Evolutionary conservation across 78 protist genomes (phyloP).

Genomic region (Trichosphaerium sp.): DNA sequence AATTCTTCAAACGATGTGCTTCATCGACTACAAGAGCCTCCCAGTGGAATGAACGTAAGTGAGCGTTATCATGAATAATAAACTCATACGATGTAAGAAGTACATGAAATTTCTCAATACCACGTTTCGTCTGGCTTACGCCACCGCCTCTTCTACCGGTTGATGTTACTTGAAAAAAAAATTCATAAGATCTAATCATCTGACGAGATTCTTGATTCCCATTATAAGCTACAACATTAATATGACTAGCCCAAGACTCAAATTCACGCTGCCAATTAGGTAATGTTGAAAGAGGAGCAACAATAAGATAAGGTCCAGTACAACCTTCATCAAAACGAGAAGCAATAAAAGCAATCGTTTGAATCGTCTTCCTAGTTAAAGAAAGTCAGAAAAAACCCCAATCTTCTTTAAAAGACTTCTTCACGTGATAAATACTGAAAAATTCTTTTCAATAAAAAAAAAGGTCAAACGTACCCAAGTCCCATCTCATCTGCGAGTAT

Average conservation of each 20-base stretch:
- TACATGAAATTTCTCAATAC: constrained; percentile 10
- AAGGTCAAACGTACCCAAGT: too few species aligned
- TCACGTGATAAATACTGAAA: too few species aligned
- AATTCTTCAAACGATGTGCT: constrained; percentile 68
- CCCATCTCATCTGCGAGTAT: constrained; percentile 33
- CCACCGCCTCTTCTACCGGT: neutral
- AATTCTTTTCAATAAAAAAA: too few species aligned
- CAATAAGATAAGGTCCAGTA: constrained; percentile 14
- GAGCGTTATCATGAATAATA: constrained; percentile 21
- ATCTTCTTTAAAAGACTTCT: too few species aligned
- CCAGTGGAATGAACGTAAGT: constrained; percentile 3
- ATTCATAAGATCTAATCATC: neutral
- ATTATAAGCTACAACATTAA: constrained; percentile 23
- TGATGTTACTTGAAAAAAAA: too few species aligned
- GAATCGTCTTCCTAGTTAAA: constrained; percentile 66
- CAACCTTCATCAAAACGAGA: constrained; percentile 6
- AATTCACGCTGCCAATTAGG: constrained; percentile 44
- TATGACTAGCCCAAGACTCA: neutral
- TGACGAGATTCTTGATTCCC: neutral
- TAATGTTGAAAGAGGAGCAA: constrained; percentile 37
- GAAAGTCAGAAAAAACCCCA: too few species aligned
- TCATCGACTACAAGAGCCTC: constrained; percentile 49
- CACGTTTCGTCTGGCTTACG: too few species aligned
- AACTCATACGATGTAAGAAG: constrained; percentile 66
- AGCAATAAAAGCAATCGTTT: constrained; percentile 50